A percentile compares a stretch with the other conserved stretches of the same genome.
Conservation (phyloP, 495 filamentous ascomycete species). For the Neurospora sp. region DNA sequence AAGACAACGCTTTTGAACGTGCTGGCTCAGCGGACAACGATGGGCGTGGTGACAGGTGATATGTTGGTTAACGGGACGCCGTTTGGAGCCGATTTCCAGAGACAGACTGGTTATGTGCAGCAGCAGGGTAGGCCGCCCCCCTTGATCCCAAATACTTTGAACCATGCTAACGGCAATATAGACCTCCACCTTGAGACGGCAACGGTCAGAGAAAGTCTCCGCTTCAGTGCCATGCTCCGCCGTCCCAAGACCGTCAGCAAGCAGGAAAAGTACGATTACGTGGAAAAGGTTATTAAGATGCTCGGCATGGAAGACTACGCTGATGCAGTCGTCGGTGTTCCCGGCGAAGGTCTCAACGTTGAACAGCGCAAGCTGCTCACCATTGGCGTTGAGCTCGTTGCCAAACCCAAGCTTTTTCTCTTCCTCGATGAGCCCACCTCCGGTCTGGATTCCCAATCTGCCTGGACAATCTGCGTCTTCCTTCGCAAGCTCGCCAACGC, state of each 20-base stretch:
- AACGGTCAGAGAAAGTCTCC: constrained; percentile 71
- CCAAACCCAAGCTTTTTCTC: constrained; percentile 67
- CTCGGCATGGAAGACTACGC: constrained; percentile 74
- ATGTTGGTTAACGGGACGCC: constrained; percentile 63
- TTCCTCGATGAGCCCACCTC: constrained; percentile 74
- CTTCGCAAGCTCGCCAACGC: constrained; percentile 73
- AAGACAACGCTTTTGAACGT: constrained; percentile 58
- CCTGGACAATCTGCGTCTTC: constrained; percentile 74
- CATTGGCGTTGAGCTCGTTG: constrained; percentile 85
- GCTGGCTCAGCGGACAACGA: constrained; percentile 61
- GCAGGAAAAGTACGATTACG: constrained; percentile 69
- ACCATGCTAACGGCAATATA: background rate
- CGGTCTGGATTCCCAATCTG: constrained; percentile 76
- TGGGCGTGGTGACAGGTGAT: constrained; percentile 61
- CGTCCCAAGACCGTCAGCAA: constrained; percentile 56
- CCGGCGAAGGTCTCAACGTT: constrained; percentile 48
- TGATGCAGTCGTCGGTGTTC: constrained; percentile 75
- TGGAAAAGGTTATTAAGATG: constrained; percentile 80
- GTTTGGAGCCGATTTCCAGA: constrained; percentile 62
- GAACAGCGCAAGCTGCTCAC: constrained; percentile 57
- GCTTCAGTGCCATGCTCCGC: constrained; percentile 69
- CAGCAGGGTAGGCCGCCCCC: constrained; percentile 51
- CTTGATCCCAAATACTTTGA: background rate
- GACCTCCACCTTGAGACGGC: constrained; percentile 71
- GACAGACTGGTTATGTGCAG: constrained; percentile 82